Percentiles rank a stretch among this genome's conserved stretches.
Evolutionary conservation across 306 rosid genomes (phyloP).

Genomic region (Canavalia gladiata): DNA sequence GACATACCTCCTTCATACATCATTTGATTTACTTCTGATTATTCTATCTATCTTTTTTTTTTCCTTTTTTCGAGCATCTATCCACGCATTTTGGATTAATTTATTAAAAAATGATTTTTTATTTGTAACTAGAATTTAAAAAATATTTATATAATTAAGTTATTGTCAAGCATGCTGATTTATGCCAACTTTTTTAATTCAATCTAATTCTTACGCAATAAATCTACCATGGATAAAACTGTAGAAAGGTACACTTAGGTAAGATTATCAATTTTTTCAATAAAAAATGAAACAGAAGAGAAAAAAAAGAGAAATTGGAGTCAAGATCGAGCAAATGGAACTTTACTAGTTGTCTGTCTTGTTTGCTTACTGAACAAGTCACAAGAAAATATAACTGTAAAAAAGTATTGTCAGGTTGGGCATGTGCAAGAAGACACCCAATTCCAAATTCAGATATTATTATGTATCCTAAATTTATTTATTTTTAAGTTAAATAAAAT

Average conservation of each 20-base stretch:
- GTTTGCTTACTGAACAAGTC: slow-evolving; percentile 45
- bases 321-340: slow-evolving; percentile 8
- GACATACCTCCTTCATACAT: not conserved
- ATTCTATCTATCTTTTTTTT: not conserved
- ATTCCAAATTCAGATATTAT: slow-evolving; percentile 39
- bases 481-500: no score
- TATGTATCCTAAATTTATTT: not conserved
- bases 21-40: not conserved
- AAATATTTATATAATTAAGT: not conserved
- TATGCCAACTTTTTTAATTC: not conserved
- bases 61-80: no score
- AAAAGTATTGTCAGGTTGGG: slow-evolving; percentile 5
- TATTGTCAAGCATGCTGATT: not conserved
- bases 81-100: not conserved
- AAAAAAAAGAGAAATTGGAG: slow-evolving; percentile 17
- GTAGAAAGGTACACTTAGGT: not conserved
- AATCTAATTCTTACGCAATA: not conserved
- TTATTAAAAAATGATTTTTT: not conserved
- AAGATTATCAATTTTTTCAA: slow-evolving; percentile 1
- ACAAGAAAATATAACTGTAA: slow-evolving; percentile 34
- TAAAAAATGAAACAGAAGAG: slow-evolving; percentile 35
- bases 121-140: not conserved
- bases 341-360: not conserved
- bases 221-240: not conserved
- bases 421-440: slow-evolving; percentile 43